Evolutionary conservation across 257 asterid species (phyloP), one percentile per base, ranked within the genome.

Genomic region (Mentha longifolia): DNA sequence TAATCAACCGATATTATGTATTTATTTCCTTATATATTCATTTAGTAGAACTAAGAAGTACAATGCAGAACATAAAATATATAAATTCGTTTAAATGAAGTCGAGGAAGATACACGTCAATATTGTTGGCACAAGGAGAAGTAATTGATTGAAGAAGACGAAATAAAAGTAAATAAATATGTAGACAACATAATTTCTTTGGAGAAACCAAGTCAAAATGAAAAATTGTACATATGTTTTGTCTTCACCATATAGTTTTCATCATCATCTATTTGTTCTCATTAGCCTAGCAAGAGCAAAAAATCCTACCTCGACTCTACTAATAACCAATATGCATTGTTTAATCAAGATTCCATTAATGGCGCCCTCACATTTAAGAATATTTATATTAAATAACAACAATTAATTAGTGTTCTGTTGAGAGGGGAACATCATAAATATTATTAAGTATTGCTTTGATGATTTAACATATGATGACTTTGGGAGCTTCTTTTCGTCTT

Each of bases 231-330:
- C 43, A 60, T 49, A 59, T 14, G 4, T 33, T 46, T 71, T 68
- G 78, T 62, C 72, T 67, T 74, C 47, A 28, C 56, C 51, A 17
- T 67, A 59, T 84, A 73, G 80, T 59, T 79, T 79, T 82, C 68
- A 75, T 82, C 89, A 82, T 77, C 84, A 75, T 84, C 83, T 71
- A 72, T 77, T 87, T 83, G 89, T 77, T 77, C 58, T 56, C 76
- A 80, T 80, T 80, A 68, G 77, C 76, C 54, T 46, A 71, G 65
- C 77, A 65, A 68, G 55, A 56, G 17, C 67, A 0, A 54, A 39
- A 67, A 33, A 58, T 41, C 64, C 67, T 43, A 68, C 12, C 22
- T 20, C 11, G 51, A 70, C 42, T 69, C 52, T 13, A 61, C 37
- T 56, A 64, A 14, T 50, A 35, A 60, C 42, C 43, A 47, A 78